Evolutionary conservation across 768 basidiomycete genomes (phyloP), one percentile per base, ranked within the genome.

Genomic region (Tricholoma hemisulphureum): DNA sequence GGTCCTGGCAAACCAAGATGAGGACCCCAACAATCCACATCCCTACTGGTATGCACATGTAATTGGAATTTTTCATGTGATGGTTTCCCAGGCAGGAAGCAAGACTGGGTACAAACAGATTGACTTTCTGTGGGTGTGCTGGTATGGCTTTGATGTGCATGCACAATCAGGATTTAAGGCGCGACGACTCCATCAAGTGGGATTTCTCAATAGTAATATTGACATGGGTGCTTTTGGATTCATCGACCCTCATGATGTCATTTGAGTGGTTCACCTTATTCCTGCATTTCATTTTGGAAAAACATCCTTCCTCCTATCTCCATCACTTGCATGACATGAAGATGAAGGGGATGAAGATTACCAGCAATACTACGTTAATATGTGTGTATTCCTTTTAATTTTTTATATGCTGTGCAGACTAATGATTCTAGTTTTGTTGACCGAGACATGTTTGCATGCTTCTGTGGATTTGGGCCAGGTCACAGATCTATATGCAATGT

Each of bases 211-310:
- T 0, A 53, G 62, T 45, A 49, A 51, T 10, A 43, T 59, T 11
- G 70, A 16, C 26, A 7, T 13, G 14, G 45, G 45, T 26, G 14
- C 75, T 2, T 83, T 81, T 60, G 73, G 80, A 0, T 84, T 85
- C 49, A 23, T 83, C 0, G 71, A 83, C 59, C 82, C 82, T 0
- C 55, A 57, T 0, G 59, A 65, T 0, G 70, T 84, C 3, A 62
- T 83, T 26, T 64, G 74, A 0, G 74, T 24, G 6, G 24, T 46
- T 26, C 45, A 46, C n/a, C n/a, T n/a, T n/a, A n/a, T n/a, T n/a
- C n/a, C n/a, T n/a, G n/a, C 45, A 46, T 46, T 46, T 26, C 24
- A 46, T 8, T 26, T 26, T n/a, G 45, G 45, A 46, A 46, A 46
- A 26, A 14, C 45, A 46, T 26, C 45, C 6, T 3, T 26, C 3